Evolutionary conservation across 305 asterid genomes (phyloP).

Genomic region (Fraxinus paxiana): DNA sequence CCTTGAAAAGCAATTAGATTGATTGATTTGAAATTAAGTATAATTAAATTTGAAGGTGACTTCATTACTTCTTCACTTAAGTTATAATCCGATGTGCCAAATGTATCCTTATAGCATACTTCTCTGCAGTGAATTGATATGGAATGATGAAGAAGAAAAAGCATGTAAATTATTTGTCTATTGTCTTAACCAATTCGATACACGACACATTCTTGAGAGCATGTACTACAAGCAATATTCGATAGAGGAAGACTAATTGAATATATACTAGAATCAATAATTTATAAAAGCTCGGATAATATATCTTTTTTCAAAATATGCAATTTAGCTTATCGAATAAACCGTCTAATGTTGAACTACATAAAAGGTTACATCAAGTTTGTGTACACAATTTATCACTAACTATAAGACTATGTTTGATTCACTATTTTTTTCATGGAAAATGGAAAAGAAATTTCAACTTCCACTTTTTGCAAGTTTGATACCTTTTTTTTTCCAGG

Average conservation of each 20-base stretch:
- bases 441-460: too few species aligned
- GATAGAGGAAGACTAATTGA: neutral
- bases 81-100: neutral
- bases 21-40: neutral
- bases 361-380: neutral
- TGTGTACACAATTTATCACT: neutral
- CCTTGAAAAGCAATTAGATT: conserved; percentile 17
- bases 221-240: too few species aligned
- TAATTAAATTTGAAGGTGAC: neutral
- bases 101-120: neutral
- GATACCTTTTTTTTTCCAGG: too few species aligned
- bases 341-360: neutral
- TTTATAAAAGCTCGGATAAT: neutral
- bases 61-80: neutral
- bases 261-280: neutral
- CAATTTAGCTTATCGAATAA: too few species aligned
- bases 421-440: too few species aligned
- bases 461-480: too few species aligned
- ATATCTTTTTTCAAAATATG: neutral
- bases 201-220: neutral
- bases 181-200: neutral
- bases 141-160: neutral
- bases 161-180: neutral
- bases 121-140: too few species aligned
- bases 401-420: too few species aligned